Evolutionary conservation across 345 rosid genomes (phyloP), one percentile per base, ranked within the genome.

Genomic region (Kandelia obovata): DNA sequence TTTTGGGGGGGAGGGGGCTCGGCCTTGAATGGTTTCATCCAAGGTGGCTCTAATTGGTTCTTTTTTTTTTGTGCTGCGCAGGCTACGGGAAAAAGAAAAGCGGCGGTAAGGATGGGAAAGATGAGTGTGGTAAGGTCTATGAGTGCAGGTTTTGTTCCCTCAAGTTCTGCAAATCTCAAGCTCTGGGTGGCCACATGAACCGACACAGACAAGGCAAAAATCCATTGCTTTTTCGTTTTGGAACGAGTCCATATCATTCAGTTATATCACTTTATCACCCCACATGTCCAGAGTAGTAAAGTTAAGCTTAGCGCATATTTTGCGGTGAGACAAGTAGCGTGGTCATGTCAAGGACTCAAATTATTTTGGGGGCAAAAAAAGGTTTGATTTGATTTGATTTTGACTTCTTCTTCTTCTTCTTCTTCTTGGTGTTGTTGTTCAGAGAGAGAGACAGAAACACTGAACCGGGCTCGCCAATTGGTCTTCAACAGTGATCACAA

Each of bases 141-240:
- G 92, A 92, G 82, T 96, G 98, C 80, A 87, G 99, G 91, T 96
- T 96, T 83, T 96, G 99, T 74, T 90, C 99, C 87, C 99, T 96
- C 80, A 96, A 89, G 95, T 96, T 96, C 83, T 89, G 96, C 89
- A 96, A 96, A 84, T 96, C 99, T 72, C 99, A 96, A 92, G 99
- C 99, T 67, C 99, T 96, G 7, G 99, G 99, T 49, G 99, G 98
- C 59, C 99, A 96, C 90, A 96, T 96, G 99, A 96, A 96, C 81
- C 97, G 99, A 80, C 99, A 96, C 83, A 88, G 99, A 75, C 98
- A 96, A 96, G 98, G 99, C 77, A 86, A 83, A 74, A 27, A 53
- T 62, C 62, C 5, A 9, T 32, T 64, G 43, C 70, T 69, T 26
- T 28, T 30, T 30, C 13, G n/a, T 8, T 62, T 43, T 65, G 4